Percentiles rank a stretch among this genome's conserved stretches.
These are phyloP conservation scores for Brassica cretica DNA, from an alignment of 345 rosid species.

Conservation along the genomic window DNA sequence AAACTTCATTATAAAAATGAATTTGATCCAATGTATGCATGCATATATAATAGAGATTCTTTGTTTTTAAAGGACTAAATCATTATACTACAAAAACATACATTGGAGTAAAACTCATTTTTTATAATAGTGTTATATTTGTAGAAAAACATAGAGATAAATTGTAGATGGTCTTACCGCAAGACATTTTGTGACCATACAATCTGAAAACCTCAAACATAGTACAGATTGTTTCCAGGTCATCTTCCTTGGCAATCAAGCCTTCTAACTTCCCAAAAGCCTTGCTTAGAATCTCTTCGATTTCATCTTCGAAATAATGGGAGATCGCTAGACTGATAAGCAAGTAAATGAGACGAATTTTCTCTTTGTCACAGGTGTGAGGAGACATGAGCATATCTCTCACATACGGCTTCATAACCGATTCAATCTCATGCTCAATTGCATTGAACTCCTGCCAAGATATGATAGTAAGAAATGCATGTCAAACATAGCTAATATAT, in stretches of 20 bases:
- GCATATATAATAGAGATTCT: too few species aligned
- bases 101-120: too few species aligned
- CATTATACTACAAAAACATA: too few species aligned
- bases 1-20: too few species aligned
- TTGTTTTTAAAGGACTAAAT: too few species aligned
- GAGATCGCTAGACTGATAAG: not conserved
- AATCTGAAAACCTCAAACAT: conserved; percentile 1
- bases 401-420: not conserved
- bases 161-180: not conserved
- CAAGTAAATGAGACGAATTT: not conserved
- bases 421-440: not conserved
- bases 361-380: not conserved
- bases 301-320: not conserved
- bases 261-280: not conserved
- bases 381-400: not conserved
- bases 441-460: not conserved
- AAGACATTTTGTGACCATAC: not conserved
- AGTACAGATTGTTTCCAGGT: not conserved
- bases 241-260: not conserved
- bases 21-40: too few species aligned
- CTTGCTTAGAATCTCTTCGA: not conserved
- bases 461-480: not conserved
- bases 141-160: too few species aligned
- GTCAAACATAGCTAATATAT: not conserved
- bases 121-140: too few species aligned